A percentile compares a stretch with the other conserved stretches of the same genome.
Evolutionary conservation across 768 basidiomycete genomes (phyloP).

Genomic region (Rubroboletus pulcherrimus): DNA sequence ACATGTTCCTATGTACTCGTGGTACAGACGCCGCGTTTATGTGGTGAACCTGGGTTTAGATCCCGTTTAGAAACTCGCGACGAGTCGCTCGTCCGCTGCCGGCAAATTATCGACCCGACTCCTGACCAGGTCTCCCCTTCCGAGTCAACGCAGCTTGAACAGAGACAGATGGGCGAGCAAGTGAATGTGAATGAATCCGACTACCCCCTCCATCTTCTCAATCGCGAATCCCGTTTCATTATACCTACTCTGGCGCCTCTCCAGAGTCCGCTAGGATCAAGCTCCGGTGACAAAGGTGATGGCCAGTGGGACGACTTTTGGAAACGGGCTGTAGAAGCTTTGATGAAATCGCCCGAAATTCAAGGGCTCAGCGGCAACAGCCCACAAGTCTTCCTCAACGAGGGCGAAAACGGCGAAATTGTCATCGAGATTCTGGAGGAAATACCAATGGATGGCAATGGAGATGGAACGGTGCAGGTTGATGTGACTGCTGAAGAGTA

Average conservation of each 20-base stretch:
- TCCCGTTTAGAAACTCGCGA: constrained; percentile 63
- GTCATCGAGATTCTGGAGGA: constrained; percentile 46
- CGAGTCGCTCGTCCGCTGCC: constrained; percentile 72
- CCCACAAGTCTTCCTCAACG: constrained; percentile 41
- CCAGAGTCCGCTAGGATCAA: constrained; percentile 18
- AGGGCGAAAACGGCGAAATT: constrained; percentile 38
- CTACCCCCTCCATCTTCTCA: constrained; percentile 51
- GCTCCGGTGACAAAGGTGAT: constrained; percentile 13
- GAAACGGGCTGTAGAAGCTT: constrained; percentile 28
- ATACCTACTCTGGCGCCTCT: constrained; percentile 28
- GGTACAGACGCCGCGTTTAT: constrained; percentile 91
- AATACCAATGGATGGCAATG: constrained; percentile 33
- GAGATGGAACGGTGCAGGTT: constrained; percentile 17
- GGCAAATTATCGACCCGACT: constrained; percentile 54
- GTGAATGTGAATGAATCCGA: constrained; percentile 46
- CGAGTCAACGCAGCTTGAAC: constrained; percentile 30
- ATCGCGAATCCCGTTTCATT: constrained; percentile 47
- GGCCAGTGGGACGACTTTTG: constrained; percentile 21
- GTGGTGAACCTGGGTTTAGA: constrained; percentile 89
- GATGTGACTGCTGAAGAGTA: constrained; percentile 37
- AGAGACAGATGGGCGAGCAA: constrained; percentile 28
- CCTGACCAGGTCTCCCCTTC: constrained; percentile 19
- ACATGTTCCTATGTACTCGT: constrained; percentile 94
- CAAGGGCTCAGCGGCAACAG: constrained; percentile 27
- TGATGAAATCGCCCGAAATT: constrained; percentile 31